Evolutionary conservation across 305 asterid species (phyloP).

Genomic region (Fraxinus baroniana): DNA sequence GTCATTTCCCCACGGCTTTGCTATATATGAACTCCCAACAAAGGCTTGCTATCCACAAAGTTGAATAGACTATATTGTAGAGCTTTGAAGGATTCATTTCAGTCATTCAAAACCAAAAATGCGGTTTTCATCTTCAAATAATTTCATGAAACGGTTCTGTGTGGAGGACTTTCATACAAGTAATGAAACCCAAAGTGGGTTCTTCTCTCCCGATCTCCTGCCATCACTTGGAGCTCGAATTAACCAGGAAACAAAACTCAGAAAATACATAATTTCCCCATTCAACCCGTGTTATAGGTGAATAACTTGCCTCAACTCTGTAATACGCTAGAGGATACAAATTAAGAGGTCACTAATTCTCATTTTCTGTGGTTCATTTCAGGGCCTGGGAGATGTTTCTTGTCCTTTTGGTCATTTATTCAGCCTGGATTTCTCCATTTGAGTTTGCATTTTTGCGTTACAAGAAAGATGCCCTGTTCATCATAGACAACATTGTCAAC

Average conservation of each 20-base stretch:
- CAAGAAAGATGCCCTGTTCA: slow-evolving; percentile 61
- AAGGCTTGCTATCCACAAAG: slow-evolving; percentile 9
- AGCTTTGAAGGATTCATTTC: neutral
- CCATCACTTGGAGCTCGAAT: slow-evolving; percentile 89
- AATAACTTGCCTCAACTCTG: neutral
- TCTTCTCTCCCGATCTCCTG: slow-evolving; percentile 73
- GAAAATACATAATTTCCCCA: slow-evolving; percentile 59
- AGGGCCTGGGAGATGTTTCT: slow-evolving; percentile 94
- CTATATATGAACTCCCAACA: slow-evolving; percentile 44
- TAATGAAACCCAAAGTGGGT: slow-evolving; percentile 41
- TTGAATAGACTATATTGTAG: neutral
- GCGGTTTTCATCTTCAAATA: slow-evolving; percentile 46
- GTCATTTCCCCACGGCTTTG: slow-evolving; percentile 23
- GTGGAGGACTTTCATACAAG: slow-evolving; percentile 57
- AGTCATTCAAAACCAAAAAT: slow-evolving; percentile 23
- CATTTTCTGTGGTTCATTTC: slow-evolving; percentile 22
- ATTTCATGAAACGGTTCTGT: slow-evolving; percentile 64
- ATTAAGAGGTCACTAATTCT: neutral
- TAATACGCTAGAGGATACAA: neutral
- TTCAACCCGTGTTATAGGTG: slow-evolving; percentile 75
- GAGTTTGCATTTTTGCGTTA: slow-evolving; percentile 72
- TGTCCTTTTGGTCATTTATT: slow-evolving; percentile 63
- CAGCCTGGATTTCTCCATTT: slow-evolving; percentile 88
- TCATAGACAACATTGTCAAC: slow-evolving; percentile 71
- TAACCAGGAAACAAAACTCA: slow-evolving; percentile 56